Base-by-base conservation (phyloP, 1,139 yeast species). In the Hyphopichia pseudoburtonii region DNA sequence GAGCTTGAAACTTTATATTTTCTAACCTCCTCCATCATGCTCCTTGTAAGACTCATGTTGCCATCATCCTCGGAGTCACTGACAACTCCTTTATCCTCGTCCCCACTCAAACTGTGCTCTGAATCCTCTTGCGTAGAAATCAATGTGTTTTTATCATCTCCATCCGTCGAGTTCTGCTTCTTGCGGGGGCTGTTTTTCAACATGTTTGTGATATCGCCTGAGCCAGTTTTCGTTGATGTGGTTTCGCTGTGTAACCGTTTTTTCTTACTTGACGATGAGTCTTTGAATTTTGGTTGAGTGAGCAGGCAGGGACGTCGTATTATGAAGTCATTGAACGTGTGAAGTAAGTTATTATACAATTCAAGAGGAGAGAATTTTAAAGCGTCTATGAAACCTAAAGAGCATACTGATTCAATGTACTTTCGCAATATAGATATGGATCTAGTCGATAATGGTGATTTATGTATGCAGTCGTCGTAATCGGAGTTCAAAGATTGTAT, bases 61-160 rank as follows among this genome's bases (percentile, higher is more conserved):
- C 19, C 29, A 6, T 50, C 62, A 24, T 46, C 55, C 30, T 62
- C 66, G 1, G 68, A 62, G 36, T 63, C 66, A 28, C 64, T 57
- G 9, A 62, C 46, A 1, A 47, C 41, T 3, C 52, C 57, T 17
- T 32, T 19, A 6, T 36, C 14, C 6, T 16, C 28, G 4, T 23
- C 15, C 6, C 14, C 12, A 17, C n/a, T 15, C 4, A 5, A 11
- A 11, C 6, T 10, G 5, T 18, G 15, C 4, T 15, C 23, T 17
- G 27, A 11, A n/a, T 31, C 34, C 18, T 31, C 34, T 17, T 31
- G 34, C 3, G 34, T 23, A 3, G 33, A 21, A 4, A 30, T 16
- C 32, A 19, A n/a, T 9, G 16, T 16, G 5, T 7, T 6, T 3
- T 10, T 12, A 16, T 30, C 27, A 15, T 21, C 33, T 9, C 18